Base-by-base conservation (phyloP, 768 basidiomycete species). In the Obba rivulosa region DNA sequence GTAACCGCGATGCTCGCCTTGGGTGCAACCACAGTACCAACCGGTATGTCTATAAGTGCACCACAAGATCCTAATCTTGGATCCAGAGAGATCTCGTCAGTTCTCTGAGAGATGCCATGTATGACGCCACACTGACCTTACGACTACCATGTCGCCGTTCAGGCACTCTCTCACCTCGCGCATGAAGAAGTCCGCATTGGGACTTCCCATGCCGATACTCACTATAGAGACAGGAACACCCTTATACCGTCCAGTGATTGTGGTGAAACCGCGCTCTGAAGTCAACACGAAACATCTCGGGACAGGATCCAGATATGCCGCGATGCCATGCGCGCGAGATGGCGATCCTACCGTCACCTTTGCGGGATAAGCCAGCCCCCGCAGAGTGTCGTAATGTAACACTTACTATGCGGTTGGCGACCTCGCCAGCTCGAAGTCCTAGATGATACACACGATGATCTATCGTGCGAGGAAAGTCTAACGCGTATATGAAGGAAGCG, bases 101-200 rank as follows among this genome's bases (percentile, higher is more conserved):
- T 13, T 4, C 8, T 38, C 24, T 22, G 16, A 22, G 22, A n/a
- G 17, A 14, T 7, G 18, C 22, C 22, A 34, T 34, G 34, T 35
- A 38, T 22, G 9, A 35, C 16, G 42, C 31, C 41, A 41, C 36
- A 55, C 63, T 46, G 43, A 77, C 77, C 77, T 70, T 43, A 79
- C 66, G 50, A 79, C 69, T 43, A 76, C 62, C 71, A 79, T 71
- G 48, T 78, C 76, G 14, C 88, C 88, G 50, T 64, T 72, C 34
- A 88, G 63, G 55, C 83, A 82, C 64, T 90, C 89, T 52, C 87
- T 75, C 21, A 77, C 79, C 67, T 92, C 88, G 53, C 88, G 78
- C 18, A 92, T 77, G 62, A 91, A 88, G 67, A 91, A 92, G 64
- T 92, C 89, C 69, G 83, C 84, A 66, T 87, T 91, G 1, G 87